Evolutionary conservation across 306 rosid genomes (phyloP).

Genomic region (Calophaca sinica): DNA sequence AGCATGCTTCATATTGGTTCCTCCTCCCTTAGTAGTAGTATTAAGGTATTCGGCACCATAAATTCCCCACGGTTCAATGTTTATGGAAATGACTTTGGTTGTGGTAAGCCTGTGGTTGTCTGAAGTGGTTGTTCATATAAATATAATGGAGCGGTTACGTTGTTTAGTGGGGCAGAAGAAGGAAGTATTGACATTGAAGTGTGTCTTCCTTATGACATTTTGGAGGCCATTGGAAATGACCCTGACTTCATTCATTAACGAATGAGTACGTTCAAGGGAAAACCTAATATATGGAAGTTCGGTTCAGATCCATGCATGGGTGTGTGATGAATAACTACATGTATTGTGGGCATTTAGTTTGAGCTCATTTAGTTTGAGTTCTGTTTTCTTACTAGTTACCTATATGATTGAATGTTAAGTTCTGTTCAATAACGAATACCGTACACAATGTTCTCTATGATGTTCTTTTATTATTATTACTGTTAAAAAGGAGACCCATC

Average conservation of each 20-base stretch:
- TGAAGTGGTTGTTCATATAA: conserved; percentile 11
- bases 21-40: neutral
- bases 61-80: conserved; percentile 7
- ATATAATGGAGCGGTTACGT: neutral
- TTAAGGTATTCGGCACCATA: neutral
- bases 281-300: too few species aligned
- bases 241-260: neutral
- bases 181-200: conserved; percentile 19
- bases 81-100: conserved; percentile 29
- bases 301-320: too few species aligned
- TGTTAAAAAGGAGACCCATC: too few species aligned
- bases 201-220: neutral
- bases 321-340: too few species aligned
- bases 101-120: neutral
- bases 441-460: too few species aligned
- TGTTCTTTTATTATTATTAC: too few species aligned
- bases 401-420: too few species aligned
- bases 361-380: too few species aligned
- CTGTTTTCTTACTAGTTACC: too few species aligned
- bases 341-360: too few species aligned
- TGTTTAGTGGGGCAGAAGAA: neutral
- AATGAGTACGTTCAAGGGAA: too few species aligned
- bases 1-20: neutral
- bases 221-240: conserved; percentile 7
- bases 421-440: too few species aligned